A percentile compares a stretch with the other conserved stretches of the same genome.
Evolutionary conservation across 2,329 filamentous ascomycete species (phyloP).

Genomic region (Diaporthe velutina): DNA sequence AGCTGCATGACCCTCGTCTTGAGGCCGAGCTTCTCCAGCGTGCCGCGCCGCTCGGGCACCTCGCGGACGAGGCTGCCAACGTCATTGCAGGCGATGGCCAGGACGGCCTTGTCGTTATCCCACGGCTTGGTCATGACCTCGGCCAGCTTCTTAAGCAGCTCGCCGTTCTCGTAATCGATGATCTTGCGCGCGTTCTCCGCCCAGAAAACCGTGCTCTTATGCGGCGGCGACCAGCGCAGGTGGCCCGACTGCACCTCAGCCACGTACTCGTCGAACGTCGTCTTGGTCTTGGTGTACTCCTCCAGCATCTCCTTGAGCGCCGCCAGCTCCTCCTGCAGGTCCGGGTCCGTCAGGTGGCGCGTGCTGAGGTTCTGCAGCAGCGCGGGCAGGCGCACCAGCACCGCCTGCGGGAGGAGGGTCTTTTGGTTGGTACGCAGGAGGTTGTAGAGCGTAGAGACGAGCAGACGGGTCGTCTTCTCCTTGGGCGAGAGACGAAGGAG

Average conservation of each 20-base stretch:
- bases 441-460: constrained; percentile 91
- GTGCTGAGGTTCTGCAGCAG: constrained; percentile 73
- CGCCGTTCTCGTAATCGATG: constrained; percentile 84
- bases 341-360: constrained; percentile 74
- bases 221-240: constrained; percentile 91
- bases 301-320: constrained; percentile 73
- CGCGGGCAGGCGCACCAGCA: constrained; percentile 83
- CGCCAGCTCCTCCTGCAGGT: constrained; percentile 73
- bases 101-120: constrained; percentile 86
- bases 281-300: constrained; percentile 78
- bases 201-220: constrained; percentile 90
- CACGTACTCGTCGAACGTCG: constrained; percentile 89
- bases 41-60: constrained; percentile 84
- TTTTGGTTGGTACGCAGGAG: constrained; percentile 79
- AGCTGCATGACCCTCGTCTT: constrained; percentile 93
- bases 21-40: constrained; percentile 85
- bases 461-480: constrained; percentile 94
- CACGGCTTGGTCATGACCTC: constrained; percentile 82
- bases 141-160: constrained; percentile 83
- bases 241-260: constrained; percentile 89
- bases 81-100: constrained; percentile 94
- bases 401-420: constrained; percentile 84
- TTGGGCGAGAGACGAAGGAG: constrained; percentile 93
- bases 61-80: constrained; percentile 90
- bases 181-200: constrained; percentile 90